Base-by-base conservation (phyloP, 2,329 filamentous ascomycete genomes). In the Sporothrix euskadiensis region DNA sequence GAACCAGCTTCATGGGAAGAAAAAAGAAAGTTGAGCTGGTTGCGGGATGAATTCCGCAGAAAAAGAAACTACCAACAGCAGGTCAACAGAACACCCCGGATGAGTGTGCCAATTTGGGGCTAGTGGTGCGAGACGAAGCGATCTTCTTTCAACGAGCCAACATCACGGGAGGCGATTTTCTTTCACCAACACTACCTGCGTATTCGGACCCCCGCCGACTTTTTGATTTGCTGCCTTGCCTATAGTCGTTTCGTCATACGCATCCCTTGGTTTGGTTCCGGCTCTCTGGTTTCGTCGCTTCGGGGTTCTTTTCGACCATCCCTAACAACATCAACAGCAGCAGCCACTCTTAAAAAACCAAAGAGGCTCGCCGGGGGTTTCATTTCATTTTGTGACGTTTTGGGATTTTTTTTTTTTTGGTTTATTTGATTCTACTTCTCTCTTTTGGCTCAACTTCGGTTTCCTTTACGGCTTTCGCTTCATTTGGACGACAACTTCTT, bases 21-120 rank as follows among this genome's bases (percentile, higher is more conserved):
- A 30, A 52, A 35, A 52, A n/a, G 2, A 6, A 47, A 52, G n/a
- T 26, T 44, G 12, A 12, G 14, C 14, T 14, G 26, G n/a, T 35
- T 26, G 32, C 65, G 44, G 65, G 30, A 26, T 30, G 65, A 68
- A 52, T 68, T 68, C 44, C 65, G 65, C 63, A 52, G 41, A 39
- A 47, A 26, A 26, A 26, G 26, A 26, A 49, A 32, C 7, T n/a
- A 68, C 14, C 44, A 10, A 32, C 22, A 68, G 32, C 49, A 12
- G 10, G 35, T 41, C 44, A 68, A 68, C 22, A 52, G 8, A n/a
- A 44, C 26, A 9, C 16, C 14, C 26, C 26, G 44, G 30, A 68
- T 26, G 39, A 44, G n/a, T 16, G 39, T 35, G 39, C 39, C 39
- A 47, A 4, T 66, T 30, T 9, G 39, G 39, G 10, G 6, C 61